Evolutionary conservation across 2,329 filamentous ascomycete genomes (phyloP), one percentile per base, ranked within the genome.

Genomic region (Stemphylium lycopersici): DNA sequence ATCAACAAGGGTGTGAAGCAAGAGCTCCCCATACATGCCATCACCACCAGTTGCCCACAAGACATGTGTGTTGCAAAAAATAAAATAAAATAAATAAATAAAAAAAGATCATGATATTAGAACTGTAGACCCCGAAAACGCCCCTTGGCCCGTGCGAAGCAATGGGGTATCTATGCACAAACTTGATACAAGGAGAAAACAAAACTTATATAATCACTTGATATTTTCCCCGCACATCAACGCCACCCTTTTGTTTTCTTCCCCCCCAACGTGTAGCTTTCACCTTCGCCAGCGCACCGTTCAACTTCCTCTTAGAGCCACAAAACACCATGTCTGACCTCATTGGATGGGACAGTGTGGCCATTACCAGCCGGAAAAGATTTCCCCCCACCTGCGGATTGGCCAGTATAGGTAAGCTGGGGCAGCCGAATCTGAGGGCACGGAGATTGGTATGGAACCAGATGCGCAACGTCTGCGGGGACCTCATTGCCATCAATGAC

Each of bases 391-490:
- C 18, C 13, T 8, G 13, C 13, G 18, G 42, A 24, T 18, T 24
- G 42, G 31, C 20, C 15, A n/a, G 11, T 3, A 15, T 22, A 3
- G 6, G 41, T 6, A 10, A 34, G 6, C 13, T 8, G 29, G 6
- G 42, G 42, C 15, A 36, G 15, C 4, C 45, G 51, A 16, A 50
- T 39, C 8, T 31, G 43, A 18, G 51, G 53, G 43, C 63, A 65
- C n/a, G 65, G 15, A 6, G 54, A 48, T n/a, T 38, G 48, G 22
- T 72, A 72, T 2, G 70, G 70, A 12, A 71, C 61, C 10, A 66
- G 24, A 0, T 68, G 52, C 1, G 46, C 43, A n/a, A 66, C 42
- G 16, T 69, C 58, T 0, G 49, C 16, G 6, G 64, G 62, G 0
- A 48, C 16, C 63, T 51, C 8, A 40, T 34, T 48, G 24, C 56